Base-by-base conservation (phyloP, 352 stramenopile species). In the Pythium plurisporium region DNA sequence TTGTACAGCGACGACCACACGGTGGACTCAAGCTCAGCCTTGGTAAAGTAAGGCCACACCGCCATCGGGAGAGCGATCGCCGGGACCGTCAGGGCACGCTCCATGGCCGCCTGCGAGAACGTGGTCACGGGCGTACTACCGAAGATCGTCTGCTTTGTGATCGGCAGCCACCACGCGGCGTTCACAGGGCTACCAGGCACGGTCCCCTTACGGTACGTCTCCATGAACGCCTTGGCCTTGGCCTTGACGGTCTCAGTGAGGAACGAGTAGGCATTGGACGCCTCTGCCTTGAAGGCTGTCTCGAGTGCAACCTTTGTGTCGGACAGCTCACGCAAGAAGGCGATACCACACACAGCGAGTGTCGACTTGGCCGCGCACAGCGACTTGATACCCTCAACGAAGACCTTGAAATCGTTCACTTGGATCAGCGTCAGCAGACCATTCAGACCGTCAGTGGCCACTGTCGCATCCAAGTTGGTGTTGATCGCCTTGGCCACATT, bases 21-120 rank as follows among this genome's bases (percentile, higher is more conserved):
- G 4, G 22, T 14, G 14, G 33, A 17, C 20, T 41, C 8, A 20
- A 46, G 34, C 31, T 56, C 34, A 0, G 9, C 34, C 19, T 5
- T 36, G 8, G 22, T 36, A 15, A 56, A 56, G 20, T 45, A 55
- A 8, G 48, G 48, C 48, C 48, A 55, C 20, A 55, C 25, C 23
- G 34, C 31, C 6, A 55, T n/a, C 48, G 23, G 19, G 14, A 45
- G 20, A 9, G 45, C 31, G 5, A 44, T 20, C 12, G 30, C 33
- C 7, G 19, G 15, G 5, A 22, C 14, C 0, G 31, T 45, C 31
- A 38, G 43, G 12, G 48, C 33, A 1, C 48, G 48, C 20, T 31
- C 15, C 48, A 55, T 9, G 10, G 10, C 48, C 7, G 31, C 22
- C 15, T 11, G 12, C 6, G 48, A 10, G 23, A 34, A 44, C 48